Evolutionary conservation across 2,329 filamentous ascomycete genomes (phyloP).

Genomic region (Fusarium illudens): DNA sequence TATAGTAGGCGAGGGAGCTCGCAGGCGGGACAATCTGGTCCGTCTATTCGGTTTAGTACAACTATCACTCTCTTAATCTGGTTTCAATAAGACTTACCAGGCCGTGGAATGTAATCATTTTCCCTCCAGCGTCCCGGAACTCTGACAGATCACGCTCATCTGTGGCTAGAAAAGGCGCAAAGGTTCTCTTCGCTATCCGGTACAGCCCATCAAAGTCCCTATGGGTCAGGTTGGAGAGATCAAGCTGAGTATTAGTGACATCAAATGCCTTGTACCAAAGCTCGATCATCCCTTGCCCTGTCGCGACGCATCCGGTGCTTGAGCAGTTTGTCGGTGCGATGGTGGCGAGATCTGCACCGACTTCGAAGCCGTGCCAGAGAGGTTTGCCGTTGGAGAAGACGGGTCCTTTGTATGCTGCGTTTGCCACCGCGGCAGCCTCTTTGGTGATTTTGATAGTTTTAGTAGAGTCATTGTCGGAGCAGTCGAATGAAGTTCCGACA

Average conservation of each 20-base stretch:
- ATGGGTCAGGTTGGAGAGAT: background rate
- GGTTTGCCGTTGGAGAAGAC: slow-evolving; percentile 12
- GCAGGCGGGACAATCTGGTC: slow-evolving; percentile 28
- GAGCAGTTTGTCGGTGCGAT: background rate
- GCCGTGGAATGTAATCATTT: slow-evolving; percentile 25
- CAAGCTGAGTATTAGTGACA: background rate
- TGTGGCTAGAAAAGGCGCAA: slow-evolving; percentile 3
- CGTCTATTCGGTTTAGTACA: slow-evolving; percentile 7
- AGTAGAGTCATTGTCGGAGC: background rate
- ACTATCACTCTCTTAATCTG: background rate
- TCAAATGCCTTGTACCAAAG: background rate
- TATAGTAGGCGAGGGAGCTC: slow-evolving; percentile 42
- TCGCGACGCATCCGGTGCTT: background rate
- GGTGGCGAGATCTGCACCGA: background rate
- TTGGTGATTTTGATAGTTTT: background rate
- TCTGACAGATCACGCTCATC: slow-evolving; percentile 11
- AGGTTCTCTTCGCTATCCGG: background rate
- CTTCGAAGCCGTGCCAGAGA: slow-evolving; percentile 9
- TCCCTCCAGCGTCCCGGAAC: slow-evolving; percentile 23
- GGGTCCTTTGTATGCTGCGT: slow-evolving; percentile 14
- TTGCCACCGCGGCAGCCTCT: slow-evolving; percentile 6
- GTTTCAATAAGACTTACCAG: background rate
- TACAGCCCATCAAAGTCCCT: slow-evolving; percentile 8
- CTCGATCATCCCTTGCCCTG: background rate
- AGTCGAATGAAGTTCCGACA: slow-evolving; percentile 8